Conservation (phyloP, 345 rosid species). For the Anastatica hierochuntica region DNA sequence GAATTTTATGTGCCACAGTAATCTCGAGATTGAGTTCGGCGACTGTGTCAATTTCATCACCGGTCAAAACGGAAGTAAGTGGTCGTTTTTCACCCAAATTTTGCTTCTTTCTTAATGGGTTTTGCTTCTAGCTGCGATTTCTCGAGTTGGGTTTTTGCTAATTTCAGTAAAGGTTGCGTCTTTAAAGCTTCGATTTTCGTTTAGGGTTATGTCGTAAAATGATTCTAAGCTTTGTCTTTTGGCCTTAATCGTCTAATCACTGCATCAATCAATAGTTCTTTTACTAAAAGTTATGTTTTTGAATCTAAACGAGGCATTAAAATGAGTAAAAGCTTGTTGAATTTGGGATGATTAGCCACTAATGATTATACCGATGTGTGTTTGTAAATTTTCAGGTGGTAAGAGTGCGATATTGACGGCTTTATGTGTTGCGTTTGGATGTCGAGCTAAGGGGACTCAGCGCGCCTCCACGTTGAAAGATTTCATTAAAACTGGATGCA, state of each 20-base stretch:
- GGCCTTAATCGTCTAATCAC: too few relatives aligned
- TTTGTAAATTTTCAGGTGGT: slow-evolving; percentile 47
- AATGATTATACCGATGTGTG: too few relatives aligned
- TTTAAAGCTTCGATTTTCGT: too few relatives aligned
- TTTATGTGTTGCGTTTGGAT: slow-evolving; percentile 73
- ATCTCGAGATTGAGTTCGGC: slow-evolving; percentile 65
- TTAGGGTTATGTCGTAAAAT: too few relatives aligned
- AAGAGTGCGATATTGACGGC: slow-evolving; percentile 91
- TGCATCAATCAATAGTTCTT: too few relatives aligned
- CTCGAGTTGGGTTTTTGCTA: not conserved
- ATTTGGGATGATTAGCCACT: too few relatives aligned
- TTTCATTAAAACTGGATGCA: slow-evolving; percentile 82
- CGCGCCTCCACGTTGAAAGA: slow-evolving; percentile 66
- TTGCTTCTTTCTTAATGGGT: too few relatives aligned
- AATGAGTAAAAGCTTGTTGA: too few relatives aligned
- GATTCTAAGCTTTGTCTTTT: too few relatives aligned
- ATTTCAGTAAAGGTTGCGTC: too few relatives aligned
- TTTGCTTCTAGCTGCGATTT: not conserved
- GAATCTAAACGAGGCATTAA: too few relatives aligned
- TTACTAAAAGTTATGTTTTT: too few relatives aligned
- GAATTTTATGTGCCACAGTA: slow-evolving; percentile 86
- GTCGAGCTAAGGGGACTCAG: slow-evolving; percentile 83
- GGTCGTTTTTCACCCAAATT: not conserved
- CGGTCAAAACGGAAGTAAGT: slow-evolving; percentile 89
- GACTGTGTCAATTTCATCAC: slow-evolving; percentile 83